A percentile compares a stretch with the other conserved stretches of the same genome.
Conservation (phyloP, 306 rosid species). For the Boehmeria nivea region DNA sequence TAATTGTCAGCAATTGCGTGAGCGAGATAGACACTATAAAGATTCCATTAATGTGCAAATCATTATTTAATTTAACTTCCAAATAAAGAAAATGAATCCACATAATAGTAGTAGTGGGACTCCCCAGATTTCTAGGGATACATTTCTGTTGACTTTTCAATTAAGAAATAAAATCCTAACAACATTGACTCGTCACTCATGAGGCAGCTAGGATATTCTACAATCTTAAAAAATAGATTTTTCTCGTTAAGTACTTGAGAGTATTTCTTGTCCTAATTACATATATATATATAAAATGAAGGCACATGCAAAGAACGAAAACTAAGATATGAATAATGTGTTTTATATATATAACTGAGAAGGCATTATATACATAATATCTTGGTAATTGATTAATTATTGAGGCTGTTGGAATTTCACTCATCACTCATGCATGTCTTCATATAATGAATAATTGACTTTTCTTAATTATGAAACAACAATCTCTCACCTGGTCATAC, state of each 20-base stretch:
- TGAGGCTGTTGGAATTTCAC: conserved; percentile 5
- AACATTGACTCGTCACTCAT: conserved; percentile 29
- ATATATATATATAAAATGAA: neutral
- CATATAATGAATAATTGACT: neutral
- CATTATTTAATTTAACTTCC: neutral
- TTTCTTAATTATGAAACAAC: conserved; percentile 11
- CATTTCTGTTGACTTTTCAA: conserved; percentile 12
- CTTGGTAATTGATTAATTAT: conserved; percentile 10
- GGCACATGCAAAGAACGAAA: conserved; percentile 16
- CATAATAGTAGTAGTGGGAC: conserved; percentile 18
- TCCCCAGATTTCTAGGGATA: conserved; percentile 62
- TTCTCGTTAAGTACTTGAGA: conserved; percentile 16
- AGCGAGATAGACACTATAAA: conserved; percentile 5
- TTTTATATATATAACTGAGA: neutral
- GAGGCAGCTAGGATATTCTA: conserved; percentile 4
- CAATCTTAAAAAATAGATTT: conserved; percentile 10
- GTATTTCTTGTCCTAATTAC: conserved; percentile 30
- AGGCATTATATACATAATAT: no score
- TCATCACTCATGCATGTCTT: no score
- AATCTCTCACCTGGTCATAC: conserved; percentile 7
- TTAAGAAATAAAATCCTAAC: conserved; percentile 22
- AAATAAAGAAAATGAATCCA: neutral
- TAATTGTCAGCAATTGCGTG: conserved; percentile 21
- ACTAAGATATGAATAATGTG: neutral
- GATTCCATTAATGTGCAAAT: conserved; percentile 8